Evolutionary conservation across 495 filamentous ascomycete genomes (phyloP).

Genomic region (Filosporella fistucella): DNA sequence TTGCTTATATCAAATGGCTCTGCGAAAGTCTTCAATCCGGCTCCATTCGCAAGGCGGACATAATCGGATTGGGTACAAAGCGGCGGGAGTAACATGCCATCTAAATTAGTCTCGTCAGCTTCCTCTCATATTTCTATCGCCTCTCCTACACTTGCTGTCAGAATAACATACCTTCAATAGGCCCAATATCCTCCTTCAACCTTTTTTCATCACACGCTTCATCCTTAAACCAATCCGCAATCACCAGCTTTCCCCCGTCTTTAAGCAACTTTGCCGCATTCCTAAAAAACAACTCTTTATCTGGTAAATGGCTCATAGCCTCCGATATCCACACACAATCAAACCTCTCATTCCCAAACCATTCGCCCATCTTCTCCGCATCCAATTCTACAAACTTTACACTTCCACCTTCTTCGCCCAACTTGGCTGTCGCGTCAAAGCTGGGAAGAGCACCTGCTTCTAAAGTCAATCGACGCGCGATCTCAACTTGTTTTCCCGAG

Average conservation of each 20-base stretch:
- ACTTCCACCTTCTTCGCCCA: slow-evolving; percentile 33
- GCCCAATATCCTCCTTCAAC: slow-evolving; percentile 46
- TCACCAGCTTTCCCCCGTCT: slow-evolving; percentile 39
- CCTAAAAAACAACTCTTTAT: slow-evolving; percentile 49
- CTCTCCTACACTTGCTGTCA: no score
- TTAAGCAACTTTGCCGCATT: slow-evolving; percentile 40
- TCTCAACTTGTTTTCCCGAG: slow-evolving; percentile 48
- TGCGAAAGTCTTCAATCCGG: slow-evolving; percentile 36
- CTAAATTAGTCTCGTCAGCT: slow-evolving; percentile 25
- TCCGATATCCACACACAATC: slow-evolving; percentile 57
- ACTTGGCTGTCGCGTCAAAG: slow-evolving; percentile 15
- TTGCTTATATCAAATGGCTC: slow-evolving; percentile 50
- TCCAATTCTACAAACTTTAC: slow-evolving; percentile 52
- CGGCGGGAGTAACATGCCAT: slow-evolving; percentile 52
- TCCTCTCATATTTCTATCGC: not conserved
- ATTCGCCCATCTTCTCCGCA: slow-evolving; percentile 52
- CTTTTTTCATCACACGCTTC: slow-evolving; percentile 36
- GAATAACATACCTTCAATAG: slow-evolving; percentile 41
- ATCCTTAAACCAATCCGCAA: slow-evolving; percentile 54
- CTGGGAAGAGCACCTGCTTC: slow-evolving; percentile 22
- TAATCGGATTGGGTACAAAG: slow-evolving; percentile 46
- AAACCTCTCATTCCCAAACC: slow-evolving; percentile 37
- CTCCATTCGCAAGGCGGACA: slow-evolving; percentile 37
- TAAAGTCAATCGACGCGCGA: slow-evolving; percentile 38
- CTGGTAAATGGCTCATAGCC: slow-evolving; percentile 51